Evolutionary conservation across 306 rosid species (phyloP).

Genomic region (Vigna mungo): DNA sequence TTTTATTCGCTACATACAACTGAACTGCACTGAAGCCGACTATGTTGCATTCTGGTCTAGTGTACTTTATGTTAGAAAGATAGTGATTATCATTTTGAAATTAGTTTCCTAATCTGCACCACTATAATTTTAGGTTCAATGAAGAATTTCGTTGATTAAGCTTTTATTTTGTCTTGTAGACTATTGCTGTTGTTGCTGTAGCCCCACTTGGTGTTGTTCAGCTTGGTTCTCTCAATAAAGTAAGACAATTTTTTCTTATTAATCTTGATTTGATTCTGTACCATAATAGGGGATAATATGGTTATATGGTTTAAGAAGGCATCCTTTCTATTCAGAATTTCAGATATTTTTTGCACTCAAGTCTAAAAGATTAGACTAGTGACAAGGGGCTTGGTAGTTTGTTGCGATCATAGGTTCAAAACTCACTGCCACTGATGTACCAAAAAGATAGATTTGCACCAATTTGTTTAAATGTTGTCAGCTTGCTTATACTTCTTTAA

Average conservation of each 20-base stretch:
- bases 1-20: constrained; percentile 29
- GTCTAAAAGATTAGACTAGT: neutral
- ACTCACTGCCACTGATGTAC: neutral
- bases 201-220: constrained; percentile 92
- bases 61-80: constrained; percentile 15
- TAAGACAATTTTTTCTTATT: constrained; percentile 51
- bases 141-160: constrained; percentile 25
- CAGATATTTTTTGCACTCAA: constrained; percentile 1
- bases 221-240: constrained; percentile 88
- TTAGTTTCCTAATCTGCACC: constrained; percentile 15
- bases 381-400: constrained; percentile 2
- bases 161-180: constrained; percentile 60
- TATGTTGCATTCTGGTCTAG: neutral
- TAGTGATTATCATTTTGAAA: constrained; percentile 31
- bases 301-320: constrained; percentile 38
- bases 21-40: neutral
- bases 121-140: constrained; percentile 11
- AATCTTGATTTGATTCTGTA: constrained; percentile 22
- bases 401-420: neutral
- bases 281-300: constrained; percentile 36
- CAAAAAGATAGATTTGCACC: neutral
- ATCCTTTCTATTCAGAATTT: constrained; percentile 5
- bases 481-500: neutral
- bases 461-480: constrained; percentile 26
- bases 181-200: constrained; percentile 79